A percentile compares a stretch with the other conserved stretches of the same genome.
These are phyloP conservation scores for Naganishia kalamii DNA, from an alignment of 768 basidiomycete species.

Conservation along the genomic window DNA sequence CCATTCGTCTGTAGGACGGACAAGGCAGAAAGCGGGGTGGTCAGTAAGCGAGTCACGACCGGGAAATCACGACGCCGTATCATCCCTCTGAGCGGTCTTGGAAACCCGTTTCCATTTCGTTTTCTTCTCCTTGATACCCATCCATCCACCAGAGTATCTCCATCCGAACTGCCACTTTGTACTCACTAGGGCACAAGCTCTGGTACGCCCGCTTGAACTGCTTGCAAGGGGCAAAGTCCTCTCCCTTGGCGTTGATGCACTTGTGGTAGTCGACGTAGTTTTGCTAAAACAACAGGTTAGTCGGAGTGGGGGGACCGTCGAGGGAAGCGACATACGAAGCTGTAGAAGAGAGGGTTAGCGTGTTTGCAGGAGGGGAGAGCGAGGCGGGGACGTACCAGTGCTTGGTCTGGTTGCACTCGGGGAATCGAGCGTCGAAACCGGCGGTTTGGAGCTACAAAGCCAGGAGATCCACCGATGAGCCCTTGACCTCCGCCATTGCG, in stretches of 20 bases:
- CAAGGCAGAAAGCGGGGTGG: not conserved
- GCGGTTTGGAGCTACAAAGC: constrained; percentile 71
- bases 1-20: constrained; percentile 74
- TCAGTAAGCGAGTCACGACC: not conserved
- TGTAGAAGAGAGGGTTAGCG: not conserved
- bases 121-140: no score
- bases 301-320: not conserved
- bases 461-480: not conserved
- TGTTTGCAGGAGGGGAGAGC: not conserved
- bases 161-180: not conserved
- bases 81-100: no score
- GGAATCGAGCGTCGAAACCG: constrained; percentile 65
- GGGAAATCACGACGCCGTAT: not conserved
- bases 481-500: no score
- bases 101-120: not conserved
- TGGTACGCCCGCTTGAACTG: constrained; percentile 95
- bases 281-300: constrained; percentile 52
- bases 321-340: not conserved
- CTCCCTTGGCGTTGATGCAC: constrained; percentile 92
- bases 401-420: constrained; percentile 73
- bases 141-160: not conserved
- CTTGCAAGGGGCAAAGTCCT: constrained; percentile 96
- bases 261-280: constrained; percentile 99
- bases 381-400: constrained; percentile 68
- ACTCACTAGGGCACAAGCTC: constrained; percentile 95